These are phyloP conservation scores for Arthroderma sp. DNA, from an alignment of 2,329 filamentous ascomycete species.

Conservation along the genomic window DNA sequence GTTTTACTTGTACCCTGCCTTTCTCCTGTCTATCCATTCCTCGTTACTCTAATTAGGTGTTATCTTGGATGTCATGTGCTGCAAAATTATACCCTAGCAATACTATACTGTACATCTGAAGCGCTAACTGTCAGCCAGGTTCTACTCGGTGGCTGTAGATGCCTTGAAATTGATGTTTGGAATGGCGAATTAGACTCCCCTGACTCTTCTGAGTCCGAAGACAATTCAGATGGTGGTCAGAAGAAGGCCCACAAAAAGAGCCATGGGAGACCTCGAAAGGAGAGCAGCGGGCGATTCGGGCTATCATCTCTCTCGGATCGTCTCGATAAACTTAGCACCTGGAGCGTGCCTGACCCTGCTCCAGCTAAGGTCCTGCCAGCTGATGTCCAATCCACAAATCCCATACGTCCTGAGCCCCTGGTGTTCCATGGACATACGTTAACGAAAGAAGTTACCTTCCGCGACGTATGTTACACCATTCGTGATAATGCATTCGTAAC, in stretches of 20 bases:
- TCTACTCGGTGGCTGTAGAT: slow-evolving; percentile 66
- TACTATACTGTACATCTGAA: neutral
- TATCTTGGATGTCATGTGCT: neutral
- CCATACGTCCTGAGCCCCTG: slow-evolving; percentile 51
- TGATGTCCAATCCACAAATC: slow-evolving; percentile 4
- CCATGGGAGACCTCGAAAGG: slow-evolving; percentile 13
- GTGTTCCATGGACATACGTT: slow-evolving; percentile 81
- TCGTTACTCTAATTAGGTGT: neutral
- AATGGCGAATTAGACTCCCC: slow-evolving; percentile 50
- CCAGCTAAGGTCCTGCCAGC: slow-evolving; percentile 21
- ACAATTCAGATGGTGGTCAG: slow-evolving; percentile 16
- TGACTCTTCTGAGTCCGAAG: slow-evolving; percentile 21
- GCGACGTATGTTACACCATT: slow-evolving; percentile 72
- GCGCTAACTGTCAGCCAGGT: slow-evolving; percentile 39
- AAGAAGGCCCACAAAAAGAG: slow-evolving; percentile 18
- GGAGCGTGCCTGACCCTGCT: slow-evolving; percentile 16
- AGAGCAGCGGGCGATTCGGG: slow-evolving; percentile 16
- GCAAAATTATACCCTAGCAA: neutral
- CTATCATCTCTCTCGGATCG: slow-evolving; percentile 13
- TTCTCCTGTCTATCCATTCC: neutral
- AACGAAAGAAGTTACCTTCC: slow-evolving; percentile 74
- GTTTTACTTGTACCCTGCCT: neutral
- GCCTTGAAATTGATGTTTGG: slow-evolving; percentile 93
- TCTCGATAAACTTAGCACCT: slow-evolving; percentile 8
- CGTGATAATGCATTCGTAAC: slow-evolving; percentile 63